These are phyloP conservation scores for Fusarium pseudonygamai DNA, from an alignment of 2,329 filamentous ascomycete species.

Conservation along the genomic window DNA sequence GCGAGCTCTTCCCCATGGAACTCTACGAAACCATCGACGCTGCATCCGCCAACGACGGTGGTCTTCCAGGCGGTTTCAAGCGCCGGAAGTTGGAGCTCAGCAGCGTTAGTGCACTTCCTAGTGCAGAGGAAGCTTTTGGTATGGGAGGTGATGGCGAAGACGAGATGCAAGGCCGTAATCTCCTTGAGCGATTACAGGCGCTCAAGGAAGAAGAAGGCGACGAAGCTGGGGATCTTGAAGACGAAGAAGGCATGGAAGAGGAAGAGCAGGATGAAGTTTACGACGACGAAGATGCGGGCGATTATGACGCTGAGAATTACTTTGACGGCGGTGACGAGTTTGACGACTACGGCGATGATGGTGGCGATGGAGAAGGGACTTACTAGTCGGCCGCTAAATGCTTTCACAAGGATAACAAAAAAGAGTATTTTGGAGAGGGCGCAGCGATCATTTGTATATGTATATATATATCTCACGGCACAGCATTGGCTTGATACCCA, in stretches of 20 bases:
- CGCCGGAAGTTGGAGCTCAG: constrained; percentile 56
- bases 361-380: constrained; percentile 60
- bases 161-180: constrained; percentile 47
- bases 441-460: constrained; percentile 35
- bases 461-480: constrained; percentile 31
- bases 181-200: constrained; percentile 57
- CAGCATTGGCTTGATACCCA: constrained; percentile 43
- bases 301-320: constrained; percentile 69
- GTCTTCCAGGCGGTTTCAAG: constrained; percentile 52
- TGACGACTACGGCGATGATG: constrained; percentile 61
- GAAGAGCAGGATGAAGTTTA: constrained; percentile 61
- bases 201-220: constrained; percentile 61
- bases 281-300: constrained; percentile 68
- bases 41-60: constrained; percentile 40
- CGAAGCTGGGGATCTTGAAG: constrained; percentile 59
- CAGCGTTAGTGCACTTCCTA: constrained; percentile 58
- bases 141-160: constrained; percentile 44
- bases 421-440: constrained; percentile 5
- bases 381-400: constrained; percentile 41
- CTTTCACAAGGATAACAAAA: not conserved
- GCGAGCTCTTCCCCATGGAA: constrained; percentile 65
- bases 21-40: constrained; percentile 65
- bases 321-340: constrained; percentile 68
- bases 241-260: constrained; percentile 59
- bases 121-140: constrained; percentile 62